A percentile compares a stretch with the other conserved stretches of the same genome.
These are phyloP conservation scores for Apiospora sp. DNA, from an alignment of 2,329 filamentous ascomycete genomes.

Conservation along the genomic window DNA sequence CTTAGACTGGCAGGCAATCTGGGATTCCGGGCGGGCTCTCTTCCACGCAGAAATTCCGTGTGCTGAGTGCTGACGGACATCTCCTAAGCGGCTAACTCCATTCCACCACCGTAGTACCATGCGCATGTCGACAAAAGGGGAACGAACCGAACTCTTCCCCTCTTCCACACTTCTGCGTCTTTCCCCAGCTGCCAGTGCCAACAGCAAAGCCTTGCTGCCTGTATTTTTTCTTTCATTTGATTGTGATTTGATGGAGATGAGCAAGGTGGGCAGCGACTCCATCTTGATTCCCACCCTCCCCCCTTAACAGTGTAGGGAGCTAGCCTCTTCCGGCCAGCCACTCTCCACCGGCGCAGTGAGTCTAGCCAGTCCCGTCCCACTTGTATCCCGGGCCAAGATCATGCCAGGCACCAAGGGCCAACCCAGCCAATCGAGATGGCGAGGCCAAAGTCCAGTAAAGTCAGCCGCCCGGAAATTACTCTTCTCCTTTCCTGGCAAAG, in stretches of 20 bases:
- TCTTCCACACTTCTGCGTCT: not conserved
- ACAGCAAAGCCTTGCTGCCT: not conserved
- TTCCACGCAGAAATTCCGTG: not conserved
- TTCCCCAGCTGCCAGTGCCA: constrained; percentile 7
- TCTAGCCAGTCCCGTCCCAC: no score
- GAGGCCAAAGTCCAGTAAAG: constrained; percentile 18
- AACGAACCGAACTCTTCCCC: not conserved
- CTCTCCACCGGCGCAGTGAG: not conserved
- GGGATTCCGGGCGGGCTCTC: not conserved
- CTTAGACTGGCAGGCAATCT: not conserved
- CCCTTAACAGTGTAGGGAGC: not conserved
- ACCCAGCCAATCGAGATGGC: constrained; percentile 12
- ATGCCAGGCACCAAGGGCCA: not conserved
- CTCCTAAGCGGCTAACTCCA: constrained; percentile 1
- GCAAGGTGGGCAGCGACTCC: not conserved
- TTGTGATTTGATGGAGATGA: constrained; percentile 14
- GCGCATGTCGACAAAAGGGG: not conserved
- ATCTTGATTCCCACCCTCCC: constrained; percentile 10
- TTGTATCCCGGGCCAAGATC: not conserved
- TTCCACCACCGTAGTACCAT: no score
- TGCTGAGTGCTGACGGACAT: not conserved
- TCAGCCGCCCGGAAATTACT: constrained; percentile 14
- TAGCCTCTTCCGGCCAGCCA: constrained; percentile 1
- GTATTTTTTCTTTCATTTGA: not conserved
- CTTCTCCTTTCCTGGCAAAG: not conserved